Base-by-base conservation (phyloP, 371 early-diverging fungal species). In the Phascolomyces articulosus region DNA sequence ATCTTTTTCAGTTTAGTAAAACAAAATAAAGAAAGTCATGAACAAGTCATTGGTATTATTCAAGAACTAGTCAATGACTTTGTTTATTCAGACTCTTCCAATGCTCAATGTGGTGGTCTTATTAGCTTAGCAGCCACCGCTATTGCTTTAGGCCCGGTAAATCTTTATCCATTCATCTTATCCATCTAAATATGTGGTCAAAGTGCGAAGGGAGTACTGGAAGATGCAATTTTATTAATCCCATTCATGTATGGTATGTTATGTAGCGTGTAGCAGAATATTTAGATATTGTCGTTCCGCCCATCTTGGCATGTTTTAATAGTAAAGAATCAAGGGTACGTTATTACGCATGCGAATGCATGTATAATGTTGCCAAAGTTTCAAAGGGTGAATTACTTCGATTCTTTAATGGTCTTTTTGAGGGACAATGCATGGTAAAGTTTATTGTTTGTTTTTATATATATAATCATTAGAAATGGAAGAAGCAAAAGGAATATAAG, bases 361-460 rank as follows among this genome's bases (percentile, higher is more conserved):
- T 98, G 90, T 98, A 98, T 72, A 98, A 98, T 68, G 95, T 98
- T 54, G 91, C 92, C 38, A 98, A 98, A 64, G 95, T 95, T 9
- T 93, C 95, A 27, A 82, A 93, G 48, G 91, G 90, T 3, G 86
- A 88, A 55, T 85, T 95, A 7, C 73, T 96, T 40, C 81, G 88
- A 11, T 95, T 88, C 69, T 97, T 97, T 62, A 96, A 96, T 71
- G 95, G 95, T 44, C 83, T 96, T 4, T 95, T 96, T 78, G 97
- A 97, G 69, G 92, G 89, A 20, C 79, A 96, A 74, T 88, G 92
- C 68, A 91, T 93, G 78, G 95, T 95, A 72, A 71, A 40, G 38
- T 23, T 16, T 40, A 13, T 26, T 64, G 27, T 11, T 21, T 55
- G n/a, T 21, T 55, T 48, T 24, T 24, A 41, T 28, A 71, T 55